A percentile compares a stretch with the other conserved stretches of the same genome.
These are phyloP conservation scores for Diaporthe vexans DNA, from an alignment of 2,329 filamentous ascomycete genomes.

Conservation along the genomic window DNA sequence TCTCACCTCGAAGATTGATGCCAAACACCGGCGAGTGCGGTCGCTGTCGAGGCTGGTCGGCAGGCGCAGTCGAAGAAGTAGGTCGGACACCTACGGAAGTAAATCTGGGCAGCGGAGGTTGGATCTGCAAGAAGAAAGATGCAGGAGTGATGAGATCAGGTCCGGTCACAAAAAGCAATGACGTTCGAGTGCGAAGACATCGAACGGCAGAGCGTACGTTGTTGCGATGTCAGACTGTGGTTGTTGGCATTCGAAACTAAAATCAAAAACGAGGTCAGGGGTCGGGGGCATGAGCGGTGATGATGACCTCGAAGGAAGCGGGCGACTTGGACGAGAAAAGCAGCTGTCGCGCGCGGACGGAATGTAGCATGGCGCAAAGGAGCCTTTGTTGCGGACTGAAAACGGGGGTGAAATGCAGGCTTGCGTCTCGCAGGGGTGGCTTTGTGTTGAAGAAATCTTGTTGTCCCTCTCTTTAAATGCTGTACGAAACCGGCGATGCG, in stretches of 20 bases:
- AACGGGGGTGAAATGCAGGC: constrained; percentile 19
- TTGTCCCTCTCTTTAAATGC: constrained; percentile 7
- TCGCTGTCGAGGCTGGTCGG: background rate
- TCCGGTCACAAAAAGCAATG: constrained; percentile 16
- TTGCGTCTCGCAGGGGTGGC: background rate
- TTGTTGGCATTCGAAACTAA: background rate
- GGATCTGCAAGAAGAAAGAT: background rate
- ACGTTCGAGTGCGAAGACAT: constrained; percentile 19
- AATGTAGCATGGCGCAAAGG: constrained; percentile 34
- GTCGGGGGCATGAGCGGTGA: constrained; percentile 30
- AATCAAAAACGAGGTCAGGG: constrained; percentile 26
- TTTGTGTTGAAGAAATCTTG: constrained; percentile 17
- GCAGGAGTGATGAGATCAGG: constrained; percentile 13
- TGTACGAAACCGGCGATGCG: constrained; percentile 29
- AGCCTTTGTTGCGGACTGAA: constrained; percentile 26
- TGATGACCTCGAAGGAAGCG: constrained; percentile 33
- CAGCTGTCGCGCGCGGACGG: constrained; percentile 24
- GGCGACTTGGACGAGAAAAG: constrained; percentile 29
- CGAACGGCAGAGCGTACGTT: background rate
- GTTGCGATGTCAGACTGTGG: background rate
- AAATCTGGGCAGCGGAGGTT: background rate
- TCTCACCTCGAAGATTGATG: background rate
- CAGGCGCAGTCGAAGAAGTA: background rate
- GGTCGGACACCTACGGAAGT: no score
- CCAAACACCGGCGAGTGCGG: background rate